Conservation (phyloP, 2,329 filamentous ascomycete species). For the Colletotrichum ledebouriae region DNA sequence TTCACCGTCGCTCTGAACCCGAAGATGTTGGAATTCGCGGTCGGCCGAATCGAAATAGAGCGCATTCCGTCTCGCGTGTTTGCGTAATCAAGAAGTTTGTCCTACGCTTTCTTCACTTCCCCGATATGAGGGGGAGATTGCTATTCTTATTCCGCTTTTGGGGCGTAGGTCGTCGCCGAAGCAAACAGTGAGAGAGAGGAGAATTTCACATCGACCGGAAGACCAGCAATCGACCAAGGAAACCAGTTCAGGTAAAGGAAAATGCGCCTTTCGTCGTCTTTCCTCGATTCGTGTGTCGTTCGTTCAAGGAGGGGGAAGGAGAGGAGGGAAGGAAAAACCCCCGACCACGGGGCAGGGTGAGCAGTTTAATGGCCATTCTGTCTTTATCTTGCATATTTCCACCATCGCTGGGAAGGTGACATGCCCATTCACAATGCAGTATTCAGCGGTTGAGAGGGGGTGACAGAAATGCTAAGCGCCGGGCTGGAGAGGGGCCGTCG, state of each 20-base stretch:
- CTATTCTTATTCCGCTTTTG: constrained; percentile 15
- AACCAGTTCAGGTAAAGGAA: not conserved
- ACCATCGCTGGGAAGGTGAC: not conserved
- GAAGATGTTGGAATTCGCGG: not conserved
- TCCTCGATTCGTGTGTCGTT: constrained; percentile 10
- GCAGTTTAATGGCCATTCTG: constrained; percentile 41
- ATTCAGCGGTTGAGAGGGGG: constrained; percentile 21
- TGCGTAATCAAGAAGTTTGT: not conserved
- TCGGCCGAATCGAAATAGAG: too few species aligned
- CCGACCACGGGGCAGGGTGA: constrained; percentile 24
- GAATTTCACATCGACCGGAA: constrained; percentile 37
- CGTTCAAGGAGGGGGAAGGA: constrained; percentile 12
- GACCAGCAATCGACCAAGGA: constrained; percentile 35
- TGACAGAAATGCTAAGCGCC: constrained; percentile 41
- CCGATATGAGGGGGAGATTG: not conserved
- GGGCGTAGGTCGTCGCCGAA: constrained; percentile 36
- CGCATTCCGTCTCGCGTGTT: too few species aligned
- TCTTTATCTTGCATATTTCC: constrained; percentile 20
- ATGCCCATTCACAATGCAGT: constrained; percentile 15
- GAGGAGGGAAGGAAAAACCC: constrained; percentile 18
- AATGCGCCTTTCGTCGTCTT: constrained; percentile 15
- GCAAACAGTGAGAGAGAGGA: constrained; percentile 14
- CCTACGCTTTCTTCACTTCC: constrained; percentile 5
- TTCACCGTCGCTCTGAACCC: too few species aligned
- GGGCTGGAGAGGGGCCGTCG: constrained; percentile 35